Percentiles rank a stretch among this genome's conserved stretches.
Evolutionary conservation across 352 stramenopile species (phyloP).

Genomic region (Phytophthora fragariaefolia): DNA sequence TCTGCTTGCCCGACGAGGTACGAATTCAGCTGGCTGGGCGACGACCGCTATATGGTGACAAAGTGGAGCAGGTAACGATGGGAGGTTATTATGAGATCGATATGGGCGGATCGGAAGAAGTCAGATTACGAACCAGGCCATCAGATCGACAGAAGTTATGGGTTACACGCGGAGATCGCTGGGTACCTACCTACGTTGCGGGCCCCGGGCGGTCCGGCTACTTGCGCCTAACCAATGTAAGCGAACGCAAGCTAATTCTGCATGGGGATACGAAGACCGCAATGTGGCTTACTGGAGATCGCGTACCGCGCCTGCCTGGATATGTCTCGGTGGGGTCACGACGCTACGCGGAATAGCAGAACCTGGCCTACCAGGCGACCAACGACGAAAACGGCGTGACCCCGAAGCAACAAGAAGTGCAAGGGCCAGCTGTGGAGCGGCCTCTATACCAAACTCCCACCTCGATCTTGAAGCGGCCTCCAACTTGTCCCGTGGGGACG

Average conservation of each 20-base stretch:
- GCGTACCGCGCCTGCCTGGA: conserved; percentile 10
- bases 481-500: neutral
- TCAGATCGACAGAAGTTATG: conserved; percentile 8
- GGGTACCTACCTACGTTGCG: conserved; percentile 6
- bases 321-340: conserved; percentile 9
- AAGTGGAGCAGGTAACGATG: neutral
- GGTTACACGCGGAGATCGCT: neutral
- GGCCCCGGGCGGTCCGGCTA: neutral
- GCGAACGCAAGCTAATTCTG: neutral
- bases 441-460: neutral
- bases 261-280: neutral
- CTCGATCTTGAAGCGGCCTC: neutral
- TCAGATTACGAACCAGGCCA: no score
- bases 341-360: conserved; percentile 8
- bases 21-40: conserved; percentile 3
- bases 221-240: conserved; percentile 11
- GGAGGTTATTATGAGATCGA: neutral
- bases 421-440: neutral
- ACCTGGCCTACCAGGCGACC: neutral
- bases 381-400: neutral
- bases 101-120: neutral
- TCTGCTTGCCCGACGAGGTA: conserved; percentile 22
- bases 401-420: neutral
- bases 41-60: no score
- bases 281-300: conserved; percentile 11